Base-by-base conservation (phyloP, 177 flowering plant genomes). In the Vitis hybrid region DNA sequence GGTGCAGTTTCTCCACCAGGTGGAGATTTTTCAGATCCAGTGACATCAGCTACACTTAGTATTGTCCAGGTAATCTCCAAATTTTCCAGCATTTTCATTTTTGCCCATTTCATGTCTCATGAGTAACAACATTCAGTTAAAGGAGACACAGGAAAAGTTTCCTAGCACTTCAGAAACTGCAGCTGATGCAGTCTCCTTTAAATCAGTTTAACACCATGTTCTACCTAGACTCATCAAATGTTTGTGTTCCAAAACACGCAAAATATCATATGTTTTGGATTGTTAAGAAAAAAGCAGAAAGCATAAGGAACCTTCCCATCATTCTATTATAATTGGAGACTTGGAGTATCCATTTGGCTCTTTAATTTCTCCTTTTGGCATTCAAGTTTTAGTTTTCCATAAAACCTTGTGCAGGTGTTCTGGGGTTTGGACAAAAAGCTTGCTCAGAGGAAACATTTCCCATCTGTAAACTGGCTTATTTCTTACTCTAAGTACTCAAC, bases 1-100 rank as follows among this genome's bases (percentile, higher is more conserved):
- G 99, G 99, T 82, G 99, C 99, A 70, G 99, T 95, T 81, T 93
- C 98, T 68, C 99, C 99, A 75, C 99, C 99, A 16, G 99, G 99
- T 70, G 99, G 99, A 82, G 99, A 95, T 81, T 95, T 95, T 82
- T 93, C 99, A 5, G 99, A 95, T 77, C 99, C 99, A 72, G 99
- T 95, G 58, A 95, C 99, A 71, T 91, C 99, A 74, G 98, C 99
- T 49, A 95, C 99, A 50, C 97, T 95, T 71, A 86, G 98, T 74
- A 95, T 95, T 63, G 99, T 95, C 50, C 99, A 95, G 99, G 98
- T 94, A 73, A 75, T 16, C 9, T 59, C 48, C 5, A 57, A 1
- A 11, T 50, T 59, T 29, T 29, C 31, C 31, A 29, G 31, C 31
- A 29, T 29, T 29, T 29, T 29, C 31, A 29, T 29, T 29, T 29